Conservation (phyloP, 768 basidiomycete species). For the Lactarius psammicola region DNA sequence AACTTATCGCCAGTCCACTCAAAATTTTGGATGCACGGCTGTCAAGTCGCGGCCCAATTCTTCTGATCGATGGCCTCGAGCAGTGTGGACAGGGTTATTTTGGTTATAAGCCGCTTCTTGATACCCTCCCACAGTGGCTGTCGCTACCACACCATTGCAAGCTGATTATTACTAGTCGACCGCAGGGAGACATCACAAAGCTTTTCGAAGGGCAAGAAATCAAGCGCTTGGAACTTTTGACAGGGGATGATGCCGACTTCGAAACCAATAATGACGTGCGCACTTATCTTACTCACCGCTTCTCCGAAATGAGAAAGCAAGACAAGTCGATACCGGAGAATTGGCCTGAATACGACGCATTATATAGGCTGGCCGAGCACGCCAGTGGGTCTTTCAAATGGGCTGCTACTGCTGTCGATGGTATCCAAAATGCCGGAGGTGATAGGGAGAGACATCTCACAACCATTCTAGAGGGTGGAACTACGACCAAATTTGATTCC, state of each 20-base stretch:
- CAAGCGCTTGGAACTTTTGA: conserved; percentile 15
- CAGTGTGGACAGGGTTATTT: background rate
- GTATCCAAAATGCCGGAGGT: background rate
- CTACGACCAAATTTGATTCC: conserved; percentile 3
- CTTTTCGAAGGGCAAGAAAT: conserved; percentile 12
- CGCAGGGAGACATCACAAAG: conserved; percentile 13
- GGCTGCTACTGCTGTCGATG: conserved; percentile 18
- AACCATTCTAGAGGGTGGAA: conserved; percentile 7
- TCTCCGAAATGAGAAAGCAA: conserved; percentile 16
- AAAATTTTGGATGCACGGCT: background rate
- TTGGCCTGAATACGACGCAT: conserved; percentile 18
- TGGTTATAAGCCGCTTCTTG: background rate
- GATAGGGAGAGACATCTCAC: conserved; percentile 12
- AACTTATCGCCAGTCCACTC: conserved; percentile 18
- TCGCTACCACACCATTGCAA: conserved; percentile 21
- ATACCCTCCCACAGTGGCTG: conserved; percentile 14
- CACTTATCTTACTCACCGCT: conserved; percentile 19
- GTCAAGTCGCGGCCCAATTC: background rate
- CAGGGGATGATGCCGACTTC: conserved; percentile 8
- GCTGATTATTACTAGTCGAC: conserved; percentile 22
- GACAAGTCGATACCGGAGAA: conserved; percentile 8
- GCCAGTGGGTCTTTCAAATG: conserved; percentile 21
- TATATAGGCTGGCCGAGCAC: conserved; percentile 2
- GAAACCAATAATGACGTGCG: conserved; percentile 2
- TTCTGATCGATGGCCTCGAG: conserved; percentile 22